Evolutionary conservation across 192 early-diverging fungal species (phyloP).

Genomic region (Chytriomyces sp.): DNA sequence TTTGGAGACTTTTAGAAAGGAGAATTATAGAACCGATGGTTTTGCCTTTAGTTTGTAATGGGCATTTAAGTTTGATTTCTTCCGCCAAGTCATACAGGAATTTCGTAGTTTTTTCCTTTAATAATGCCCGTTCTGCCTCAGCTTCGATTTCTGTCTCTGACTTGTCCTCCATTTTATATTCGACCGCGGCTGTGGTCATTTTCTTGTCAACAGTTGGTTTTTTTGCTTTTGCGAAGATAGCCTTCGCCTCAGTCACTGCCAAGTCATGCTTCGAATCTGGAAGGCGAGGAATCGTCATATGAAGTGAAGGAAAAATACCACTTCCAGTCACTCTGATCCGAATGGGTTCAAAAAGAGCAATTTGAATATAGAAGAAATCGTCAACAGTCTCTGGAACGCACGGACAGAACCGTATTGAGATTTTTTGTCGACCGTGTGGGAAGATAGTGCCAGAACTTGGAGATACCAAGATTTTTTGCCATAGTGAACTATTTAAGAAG

Average conservation of each 20-base stretch:
- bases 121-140: conserved; percentile 45
- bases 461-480: conserved; percentile 42
- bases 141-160: conserved; percentile 42
- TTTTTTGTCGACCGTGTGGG: conserved; percentile 42
- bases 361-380: conserved; percentile 56
- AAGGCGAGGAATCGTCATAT: conserved; percentile 38
- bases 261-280: conserved; percentile 35
- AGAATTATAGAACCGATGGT: conserved; percentile 54
- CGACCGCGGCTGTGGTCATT: not conserved
- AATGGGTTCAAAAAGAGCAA: conserved; percentile 57
- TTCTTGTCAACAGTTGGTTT: not conserved
- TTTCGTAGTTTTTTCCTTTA: conserved; percentile 43
- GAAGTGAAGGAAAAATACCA: conserved; percentile 46
- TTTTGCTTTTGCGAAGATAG: conserved; percentile 2
- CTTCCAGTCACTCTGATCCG: conserved; percentile 42
- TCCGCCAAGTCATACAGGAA: conserved; percentile 40
- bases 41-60: conserved; percentile 29
- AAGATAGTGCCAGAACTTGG: conserved; percentile 48
- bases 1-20: conserved; percentile 39
- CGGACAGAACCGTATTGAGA: conserved; percentile 49
- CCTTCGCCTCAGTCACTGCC: conserved; percentile 20
- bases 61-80: conserved; percentile 33
- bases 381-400: conserved; percentile 50
- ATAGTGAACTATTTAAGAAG: conserved; percentile 30
- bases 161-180: conserved; percentile 9